Percentiles rank a stretch among this genome's conserved stretches.
Conservation (phyloP, 306 rosid species). For the Malus sieversii region DNA sequence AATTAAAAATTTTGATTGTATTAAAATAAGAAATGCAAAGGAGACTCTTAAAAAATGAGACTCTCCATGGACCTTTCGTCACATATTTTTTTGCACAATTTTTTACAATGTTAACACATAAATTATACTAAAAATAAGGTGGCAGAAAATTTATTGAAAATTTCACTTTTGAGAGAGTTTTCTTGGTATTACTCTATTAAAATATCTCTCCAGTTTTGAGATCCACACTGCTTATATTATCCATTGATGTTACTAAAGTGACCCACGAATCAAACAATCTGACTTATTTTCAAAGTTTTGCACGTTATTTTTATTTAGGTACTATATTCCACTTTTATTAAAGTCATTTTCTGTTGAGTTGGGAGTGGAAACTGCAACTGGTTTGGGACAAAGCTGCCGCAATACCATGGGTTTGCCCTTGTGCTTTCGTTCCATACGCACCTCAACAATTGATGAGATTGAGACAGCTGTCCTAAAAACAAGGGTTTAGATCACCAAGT, state of each 20-base stretch:
- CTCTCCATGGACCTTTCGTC: fast-evolving
- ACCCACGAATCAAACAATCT: slow-evolving; percentile 7
- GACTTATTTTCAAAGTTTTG: not conserved
- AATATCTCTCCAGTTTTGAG: too few relatives aligned
- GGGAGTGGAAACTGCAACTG: slow-evolving; percentile 21
- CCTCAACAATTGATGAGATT: not conserved
- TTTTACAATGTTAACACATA: too few relatives aligned
- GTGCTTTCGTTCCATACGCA: not conserved
- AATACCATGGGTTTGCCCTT: slow-evolving; percentile 49
- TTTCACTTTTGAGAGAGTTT: fast-evolving
- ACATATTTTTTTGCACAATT: too few relatives aligned
- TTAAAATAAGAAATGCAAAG: too few relatives aligned
- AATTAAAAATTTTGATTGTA: too few relatives aligned
- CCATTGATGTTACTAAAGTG: not conserved
- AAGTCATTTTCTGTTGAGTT: not conserved
- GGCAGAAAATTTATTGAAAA: too few relatives aligned
- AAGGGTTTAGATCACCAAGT: not conserved
- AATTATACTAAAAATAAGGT: too few relatives aligned
- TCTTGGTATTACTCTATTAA: too few relatives aligned
- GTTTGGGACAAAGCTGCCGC: slow-evolving; percentile 24
- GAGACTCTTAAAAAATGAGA: too few relatives aligned
- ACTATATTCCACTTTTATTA: not conserved
- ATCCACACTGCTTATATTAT: not conserved
- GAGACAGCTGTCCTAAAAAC: not conserved
- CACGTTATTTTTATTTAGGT: not conserved